Base-by-base conservation (phyloP, 1,284 basidiomycete genomes). In the Ganoderma sp. region DNA sequence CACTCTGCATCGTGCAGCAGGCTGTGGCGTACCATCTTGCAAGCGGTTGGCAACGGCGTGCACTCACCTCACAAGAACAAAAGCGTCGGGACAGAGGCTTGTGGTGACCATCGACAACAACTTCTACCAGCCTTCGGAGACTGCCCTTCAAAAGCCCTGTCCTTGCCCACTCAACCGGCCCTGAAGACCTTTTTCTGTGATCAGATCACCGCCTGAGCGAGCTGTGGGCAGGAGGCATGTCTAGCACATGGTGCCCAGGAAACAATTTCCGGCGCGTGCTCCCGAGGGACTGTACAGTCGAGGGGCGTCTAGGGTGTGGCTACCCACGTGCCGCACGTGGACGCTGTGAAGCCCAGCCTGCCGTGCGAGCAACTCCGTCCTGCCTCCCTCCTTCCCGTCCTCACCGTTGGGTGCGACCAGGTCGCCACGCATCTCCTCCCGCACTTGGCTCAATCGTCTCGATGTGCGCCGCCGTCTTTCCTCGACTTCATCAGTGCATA, bases 361-460 rank as follows among this genome's bases (percentile, higher is more conserved):
- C 65, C 71, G 71, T 72, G 71, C 69, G 71, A 72, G 69, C 71
- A 70, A 70, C 71, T 69, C 67, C 71, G 50, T 72, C 69, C 67
- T 72, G 69, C 71, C 71, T 72, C 71, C 71, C 66, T 72, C 65
- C 69, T 68, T 70, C 68, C 69, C 67, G 66, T 68, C 71, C 64
- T 68, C 69, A 65, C 67, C 71, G 61, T 64, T 60, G 41, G 39
- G 25, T 39, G 56, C 64, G 50, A 34, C 64, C 58, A 69, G 45
- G 52, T 52, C 66, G 56, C 50, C 42, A 57, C 54, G 63, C 61
- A 54, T 57, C 41, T 58, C 42, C 63, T 56, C 41, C 41, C 34
- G 32, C 57, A 43, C 45, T 28, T 60, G 58, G 41, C 17, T 37
- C 39, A 57, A 12, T n/a, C 61, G 32, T 58, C 56, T 34, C 41